Conservation (phyloP, 176 grass and related monocot species). For the Phoenix roebelenii region DNA sequence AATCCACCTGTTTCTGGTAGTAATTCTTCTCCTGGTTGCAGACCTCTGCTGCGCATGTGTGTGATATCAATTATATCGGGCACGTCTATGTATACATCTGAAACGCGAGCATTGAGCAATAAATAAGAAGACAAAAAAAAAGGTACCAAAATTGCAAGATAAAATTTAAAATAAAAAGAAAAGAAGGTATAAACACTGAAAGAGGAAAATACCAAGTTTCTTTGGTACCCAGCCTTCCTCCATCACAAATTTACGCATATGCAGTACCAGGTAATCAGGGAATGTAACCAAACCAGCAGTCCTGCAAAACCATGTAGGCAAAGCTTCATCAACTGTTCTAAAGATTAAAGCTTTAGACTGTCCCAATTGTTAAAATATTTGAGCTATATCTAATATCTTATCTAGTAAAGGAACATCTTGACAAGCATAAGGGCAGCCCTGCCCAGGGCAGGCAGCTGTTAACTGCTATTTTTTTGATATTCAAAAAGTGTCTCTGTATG, state of each 20-base stretch:
- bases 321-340: no score
- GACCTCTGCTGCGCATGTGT: conserved; percentile 85
- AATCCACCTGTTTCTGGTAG: conserved; percentile 70
- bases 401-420: no score
- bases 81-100: conserved; percentile 97
- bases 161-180: not conserved
- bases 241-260: conserved; percentile 99
- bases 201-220: conserved; percentile 60
- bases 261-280: conserved; percentile 90
- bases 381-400: no score
- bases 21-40: conserved; percentile 89
- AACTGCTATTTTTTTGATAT: no score
- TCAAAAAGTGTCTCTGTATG: no score
- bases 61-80: conserved; percentile 85
- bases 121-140: not conserved
- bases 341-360: no score
- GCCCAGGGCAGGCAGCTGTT: no score
- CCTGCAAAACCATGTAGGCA: conserved; percentile 28
- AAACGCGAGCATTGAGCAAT: conserved; percentile 3
- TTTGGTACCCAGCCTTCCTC: conserved; percentile 96
- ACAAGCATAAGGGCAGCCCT: no score
- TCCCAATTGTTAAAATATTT: no score
- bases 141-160: not conserved
- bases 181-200: not conserved
- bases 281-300: conserved; percentile 74